Conservation (phyloP, 805 yeast species). For the Wickerhamiella parazyma region DNA sequence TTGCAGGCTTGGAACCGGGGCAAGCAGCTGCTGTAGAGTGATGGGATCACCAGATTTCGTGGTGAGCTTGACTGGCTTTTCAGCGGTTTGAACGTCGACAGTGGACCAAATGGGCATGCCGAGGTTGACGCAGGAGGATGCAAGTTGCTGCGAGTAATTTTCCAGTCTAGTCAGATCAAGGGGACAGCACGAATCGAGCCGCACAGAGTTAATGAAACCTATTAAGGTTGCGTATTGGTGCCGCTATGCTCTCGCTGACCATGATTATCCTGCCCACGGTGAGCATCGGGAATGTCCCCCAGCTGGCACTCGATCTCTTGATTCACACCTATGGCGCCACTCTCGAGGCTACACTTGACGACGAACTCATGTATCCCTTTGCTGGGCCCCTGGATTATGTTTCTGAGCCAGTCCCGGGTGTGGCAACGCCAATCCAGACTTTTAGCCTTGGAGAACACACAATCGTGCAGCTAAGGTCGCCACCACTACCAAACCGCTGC, state of each 20-base stretch:
- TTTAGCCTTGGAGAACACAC: slow-evolving; percentile 15
- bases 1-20: slow-evolving; percentile 33
- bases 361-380: slow-evolving; percentile 59
- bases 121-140: not conserved
- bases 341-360: slow-evolving; percentile 45
- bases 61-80: slow-evolving; percentile 11
- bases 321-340: slow-evolving; percentile 45
- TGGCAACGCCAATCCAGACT: slow-evolving; percentile 55
- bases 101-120: slow-evolving; percentile 14
- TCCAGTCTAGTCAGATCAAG: too few relatives aligned
- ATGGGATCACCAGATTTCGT: slow-evolving; percentile 6
- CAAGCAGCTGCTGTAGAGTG: slow-evolving; percentile 21
- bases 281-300: slow-evolving; percentile 84
- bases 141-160: too few relatives aligned
- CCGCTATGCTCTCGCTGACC: not conserved
- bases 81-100: slow-evolving; percentile 12
- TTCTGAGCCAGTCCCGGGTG: slow-evolving; percentile 24
- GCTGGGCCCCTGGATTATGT: slow-evolving; percentile 59
- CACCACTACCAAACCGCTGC: slow-evolving; percentile 27
- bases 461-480: slow-evolving; percentile 5
- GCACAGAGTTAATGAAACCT: too few relatives aligned
- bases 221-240: too few relatives aligned
- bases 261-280: slow-evolving; percentile 56
- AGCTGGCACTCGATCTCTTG: slow-evolving; percentile 59
- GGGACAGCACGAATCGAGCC: too few relatives aligned